phyloP scores from a whole-genome alignment of 164 flowering plant species.

The Berberis thunbergii region DNA sequence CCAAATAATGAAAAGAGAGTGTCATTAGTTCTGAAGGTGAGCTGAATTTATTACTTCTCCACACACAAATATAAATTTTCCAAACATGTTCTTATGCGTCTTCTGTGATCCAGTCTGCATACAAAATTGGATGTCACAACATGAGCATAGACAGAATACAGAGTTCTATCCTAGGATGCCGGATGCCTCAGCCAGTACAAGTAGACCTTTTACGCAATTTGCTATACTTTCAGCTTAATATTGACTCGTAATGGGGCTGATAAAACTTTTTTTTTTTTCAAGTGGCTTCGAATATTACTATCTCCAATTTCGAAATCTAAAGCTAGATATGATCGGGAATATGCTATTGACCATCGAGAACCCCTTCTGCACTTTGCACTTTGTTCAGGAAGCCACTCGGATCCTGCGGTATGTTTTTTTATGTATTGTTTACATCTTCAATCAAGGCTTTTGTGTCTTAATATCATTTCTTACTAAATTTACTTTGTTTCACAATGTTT shows the following conservation, averaged over 20 bases:
- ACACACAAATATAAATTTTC: not conserved
- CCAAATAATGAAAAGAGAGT: conserved; percentile 69
- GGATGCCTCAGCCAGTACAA: conserved; percentile 86
- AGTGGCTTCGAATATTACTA: conserved; percentile 81
- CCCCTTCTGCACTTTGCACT: conserved; percentile 86
- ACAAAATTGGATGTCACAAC: conserved; percentile 77
- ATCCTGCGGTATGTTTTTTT: conserved; percentile 67
- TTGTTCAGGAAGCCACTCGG: conserved; percentile 87
- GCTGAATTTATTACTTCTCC: not conserved
- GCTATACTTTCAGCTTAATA: not conserved
- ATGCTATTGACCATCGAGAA: conserved; percentile 63
- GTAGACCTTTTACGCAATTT: conserved; percentile 16
- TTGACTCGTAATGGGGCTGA: conserved; percentile 5
- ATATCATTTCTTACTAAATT: not conserved
- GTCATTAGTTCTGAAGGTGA: conserved; percentile 68
- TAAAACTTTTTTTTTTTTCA: conserved; percentile 9
- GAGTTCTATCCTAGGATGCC: conserved; percentile 69
- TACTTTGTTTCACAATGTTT: not conserved
- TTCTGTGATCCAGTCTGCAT: conserved; percentile 62
- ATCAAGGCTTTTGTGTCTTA: not conserved
- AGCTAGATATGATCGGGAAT: conserved; percentile 56
- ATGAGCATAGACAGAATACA: conserved; percentile 79
- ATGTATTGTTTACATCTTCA: not conserved
- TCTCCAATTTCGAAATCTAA: conserved; percentile 58
- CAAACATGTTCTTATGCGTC: not conserved